Conservation (phyloP, 352 stramenopile species). For the Hyphochytrium catenoides region DNA sequence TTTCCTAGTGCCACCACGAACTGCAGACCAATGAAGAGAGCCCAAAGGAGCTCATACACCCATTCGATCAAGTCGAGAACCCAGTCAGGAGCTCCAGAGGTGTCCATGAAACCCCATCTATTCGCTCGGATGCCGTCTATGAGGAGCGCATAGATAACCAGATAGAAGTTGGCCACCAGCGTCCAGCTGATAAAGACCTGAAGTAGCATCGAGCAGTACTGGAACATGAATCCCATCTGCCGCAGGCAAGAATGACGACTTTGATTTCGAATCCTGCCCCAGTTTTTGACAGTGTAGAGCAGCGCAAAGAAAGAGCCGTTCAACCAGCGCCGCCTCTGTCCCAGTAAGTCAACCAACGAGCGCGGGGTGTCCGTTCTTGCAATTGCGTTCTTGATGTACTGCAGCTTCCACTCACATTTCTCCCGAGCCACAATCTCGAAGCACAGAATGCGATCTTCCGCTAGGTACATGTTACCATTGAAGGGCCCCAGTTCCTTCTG, state of each 20-base stretch:
- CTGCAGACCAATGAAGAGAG: slow-evolving; percentile 45
- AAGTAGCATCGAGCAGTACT: slow-evolving; percentile 5
- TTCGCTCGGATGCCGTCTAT: slow-evolving; percentile 67
- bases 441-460: slow-evolving; percentile 12
- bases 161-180: slow-evolving; percentile 46
- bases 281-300: slow-evolving; percentile 8
- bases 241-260: slow-evolving; percentile 4
- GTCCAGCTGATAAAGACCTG: slow-evolving; percentile 42
- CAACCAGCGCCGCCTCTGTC: slow-evolving; percentile 11
- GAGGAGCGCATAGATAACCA: slow-evolving; percentile 56
- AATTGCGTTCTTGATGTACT: slow-evolving; percentile 11
- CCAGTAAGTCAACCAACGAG: slow-evolving; percentile 8
- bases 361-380: slow-evolving; percentile 10
- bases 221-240: slow-evolving; percentile 4
- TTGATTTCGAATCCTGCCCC: slow-evolving; percentile 7
- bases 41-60: slow-evolving; percentile 47
- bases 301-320: slow-evolving; percentile 12
- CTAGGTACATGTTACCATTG: slow-evolving; percentile 13
- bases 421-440: slow-evolving; percentile 12
- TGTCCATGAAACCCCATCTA: slow-evolving; percentile 17
- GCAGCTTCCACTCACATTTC: slow-evolving; percentile 9
- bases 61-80: slow-evolving; percentile 28
- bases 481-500: slow-evolving; percentile 10
- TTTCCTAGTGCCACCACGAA: slow-evolving; percentile 60
- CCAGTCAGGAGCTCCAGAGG: not conserved